Conservation (phyloP, 345 rosid species). For the Sisymbrium irio region DNA sequence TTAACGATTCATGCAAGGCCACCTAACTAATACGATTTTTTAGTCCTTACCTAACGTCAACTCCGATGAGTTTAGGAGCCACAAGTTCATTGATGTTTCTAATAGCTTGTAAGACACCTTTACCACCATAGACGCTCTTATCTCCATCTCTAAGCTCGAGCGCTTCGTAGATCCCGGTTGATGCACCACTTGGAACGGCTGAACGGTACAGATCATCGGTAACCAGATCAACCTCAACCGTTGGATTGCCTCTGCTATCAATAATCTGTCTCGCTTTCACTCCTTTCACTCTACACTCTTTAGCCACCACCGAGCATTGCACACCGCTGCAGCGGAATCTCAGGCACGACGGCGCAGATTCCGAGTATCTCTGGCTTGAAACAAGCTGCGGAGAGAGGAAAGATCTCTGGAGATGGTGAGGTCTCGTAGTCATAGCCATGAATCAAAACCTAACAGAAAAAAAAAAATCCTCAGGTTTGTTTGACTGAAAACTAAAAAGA, state of each 20-base stretch:
- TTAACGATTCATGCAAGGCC: background rate
- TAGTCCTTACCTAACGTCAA: slow-evolving; percentile 73
- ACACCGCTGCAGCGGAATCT: slow-evolving; percentile 43
- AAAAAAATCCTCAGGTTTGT: background rate
- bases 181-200: slow-evolving; percentile 97
- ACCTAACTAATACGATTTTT: background rate
- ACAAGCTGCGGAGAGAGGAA: slow-evolving; percentile 28
- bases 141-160: slow-evolving; percentile 94
- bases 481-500: background rate
- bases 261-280: slow-evolving; percentile 96
- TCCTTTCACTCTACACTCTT: slow-evolving; percentile 63
- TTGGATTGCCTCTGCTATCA: slow-evolving; percentile 97
- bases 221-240: slow-evolving; percentile 93
- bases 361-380: slow-evolving; percentile 31
- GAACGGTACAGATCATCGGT: slow-evolving; percentile 80
- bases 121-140: slow-evolving; percentile 78
- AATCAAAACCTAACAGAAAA: background rate
- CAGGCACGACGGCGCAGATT: slow-evolving; percentile 27
- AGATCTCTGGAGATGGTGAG: slow-evolving; percentile 41
- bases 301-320: slow-evolving; percentile 53
- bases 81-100: slow-evolving; percentile 66
- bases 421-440: slow-evolving; percentile 60
- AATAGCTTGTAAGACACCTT: slow-evolving; percentile 84
- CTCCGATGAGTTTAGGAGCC: slow-evolving; percentile 84
- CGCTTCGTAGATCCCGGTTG: slow-evolving; percentile 97